These are phyloP conservation scores for Venturia asperata DNA, from an alignment of 2,329 filamentous ascomycete species.

Conservation along the genomic window DNA sequence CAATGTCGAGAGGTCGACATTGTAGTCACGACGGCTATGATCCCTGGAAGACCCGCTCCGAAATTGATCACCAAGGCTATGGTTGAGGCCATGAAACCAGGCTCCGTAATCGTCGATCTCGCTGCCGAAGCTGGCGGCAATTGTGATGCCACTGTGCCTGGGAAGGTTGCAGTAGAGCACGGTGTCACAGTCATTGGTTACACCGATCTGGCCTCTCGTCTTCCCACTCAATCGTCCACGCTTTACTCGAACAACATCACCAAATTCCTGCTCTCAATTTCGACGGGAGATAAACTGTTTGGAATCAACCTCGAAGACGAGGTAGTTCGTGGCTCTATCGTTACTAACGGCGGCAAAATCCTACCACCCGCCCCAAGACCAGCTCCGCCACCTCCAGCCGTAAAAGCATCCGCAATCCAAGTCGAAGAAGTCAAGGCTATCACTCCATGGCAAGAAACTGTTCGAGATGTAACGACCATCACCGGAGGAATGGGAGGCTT, in stretches of 20 bases:
- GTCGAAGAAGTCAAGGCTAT: conserved; percentile 57
- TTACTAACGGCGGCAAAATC: conserved; percentile 69
- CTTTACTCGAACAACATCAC: conserved; percentile 92
- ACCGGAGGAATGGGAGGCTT: conserved; percentile 72
- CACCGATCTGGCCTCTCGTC: conserved; percentile 76
- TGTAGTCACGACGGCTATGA: conserved; percentile 85
- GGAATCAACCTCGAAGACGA: conserved; percentile 76
- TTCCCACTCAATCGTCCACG: conserved; percentile 83
- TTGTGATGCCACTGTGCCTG: conserved; percentile 71
- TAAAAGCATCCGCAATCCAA: conserved; percentile 46
- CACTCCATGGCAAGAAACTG: conserved; percentile 75
- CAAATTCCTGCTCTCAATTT: conserved; percentile 77
- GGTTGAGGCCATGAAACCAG: conserved; percentile 80
- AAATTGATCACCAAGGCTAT: conserved; percentile 77
- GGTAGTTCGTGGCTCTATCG: conserved; percentile 77
- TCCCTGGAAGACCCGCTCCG: conserved; percentile 75
- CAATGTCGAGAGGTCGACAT: conserved; percentile 86
- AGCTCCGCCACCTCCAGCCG: conserved; percentile 47
- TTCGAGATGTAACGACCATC: conserved; percentile 65
- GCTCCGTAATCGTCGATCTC: conserved; percentile 80
- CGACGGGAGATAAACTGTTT: conserved; percentile 69
- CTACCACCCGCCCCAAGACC: conserved; percentile 69
- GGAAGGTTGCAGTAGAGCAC: conserved; percentile 62
- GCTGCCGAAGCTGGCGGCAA: conserved; percentile 85
- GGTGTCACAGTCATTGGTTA: conserved; percentile 84